Conservation (phyloP, 805 yeast genomes). For the Lipomyces spencermartinsiae region DNA sequence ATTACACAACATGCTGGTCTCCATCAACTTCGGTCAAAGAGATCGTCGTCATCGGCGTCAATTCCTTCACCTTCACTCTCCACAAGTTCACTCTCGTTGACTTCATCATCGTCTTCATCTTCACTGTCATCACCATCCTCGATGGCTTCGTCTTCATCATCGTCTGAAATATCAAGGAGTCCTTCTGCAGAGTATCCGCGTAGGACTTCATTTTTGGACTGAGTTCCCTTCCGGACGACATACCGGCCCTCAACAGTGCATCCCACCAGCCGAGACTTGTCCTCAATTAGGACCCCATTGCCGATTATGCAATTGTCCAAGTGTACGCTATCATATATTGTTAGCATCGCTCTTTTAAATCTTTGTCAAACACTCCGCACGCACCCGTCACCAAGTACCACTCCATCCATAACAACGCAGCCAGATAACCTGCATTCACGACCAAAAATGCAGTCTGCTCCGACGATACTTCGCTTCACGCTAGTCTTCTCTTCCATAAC, state of each 20-base stretch:
- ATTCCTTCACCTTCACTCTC: constrained; percentile 36
- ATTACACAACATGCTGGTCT: not conserved
- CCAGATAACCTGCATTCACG: constrained; percentile 88
- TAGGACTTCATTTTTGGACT: constrained; percentile 47
- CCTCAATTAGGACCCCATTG: constrained; percentile 62
- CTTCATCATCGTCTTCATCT: constrained; percentile 32
- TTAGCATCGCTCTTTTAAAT: not conserved
- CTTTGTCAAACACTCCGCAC: not conserved
- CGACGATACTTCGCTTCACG: constrained; percentile 85
- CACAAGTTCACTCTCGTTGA: constrained; percentile 31
- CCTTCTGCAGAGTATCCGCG: constrained; percentile 50
- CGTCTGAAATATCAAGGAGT: constrained; percentile 44
- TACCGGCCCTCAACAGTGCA: constrained; percentile 88
- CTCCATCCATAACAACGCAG: constrained; percentile 76
- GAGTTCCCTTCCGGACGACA: constrained; percentile 62
- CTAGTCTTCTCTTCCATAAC: constrained; percentile 79
- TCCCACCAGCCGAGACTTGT: constrained; percentile 70
- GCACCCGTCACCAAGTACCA: constrained; percentile 75
- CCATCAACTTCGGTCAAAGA: constrained; percentile 30
- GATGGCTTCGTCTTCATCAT: constrained; percentile 41
- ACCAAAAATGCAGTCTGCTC: constrained; percentile 77
- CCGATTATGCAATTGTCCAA: constrained; percentile 92
- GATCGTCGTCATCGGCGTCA: constrained; percentile 37
- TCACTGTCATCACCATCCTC: constrained; percentile 24
- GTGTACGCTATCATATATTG: constrained; percentile 41